Percentiles rank a stretch among this genome's conserved stretches.
phyloP scores from a whole-genome alignment of 192 early-diverging fungal species.

The Thoreauomyces humboldtii region DNA sequence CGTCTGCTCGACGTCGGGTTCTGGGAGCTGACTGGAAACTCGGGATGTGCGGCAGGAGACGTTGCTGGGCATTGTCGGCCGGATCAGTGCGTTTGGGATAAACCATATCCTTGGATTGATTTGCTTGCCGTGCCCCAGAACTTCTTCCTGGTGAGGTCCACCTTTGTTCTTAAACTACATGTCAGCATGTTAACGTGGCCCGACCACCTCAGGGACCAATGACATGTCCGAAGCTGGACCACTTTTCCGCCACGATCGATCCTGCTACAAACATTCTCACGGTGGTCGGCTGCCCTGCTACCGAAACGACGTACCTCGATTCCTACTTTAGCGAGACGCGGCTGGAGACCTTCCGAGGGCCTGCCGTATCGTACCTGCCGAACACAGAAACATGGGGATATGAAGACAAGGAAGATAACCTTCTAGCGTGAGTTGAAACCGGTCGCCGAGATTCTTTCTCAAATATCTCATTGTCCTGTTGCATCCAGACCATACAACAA shows the following conservation, averaged over 20 bases:
- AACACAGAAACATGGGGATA: neutral
- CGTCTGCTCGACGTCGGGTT: slow-evolving; percentile 1
- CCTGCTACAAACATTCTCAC: neutral
- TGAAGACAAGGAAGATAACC: neutral
- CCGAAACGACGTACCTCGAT: neutral
- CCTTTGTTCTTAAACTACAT: no score
- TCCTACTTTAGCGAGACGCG: slow-evolving; percentile 5
- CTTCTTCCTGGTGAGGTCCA: slow-evolving; percentile 9
- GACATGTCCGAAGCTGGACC: neutral
- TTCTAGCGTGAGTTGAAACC: neutral
- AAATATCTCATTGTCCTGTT: no score
- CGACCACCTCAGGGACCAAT: no score
- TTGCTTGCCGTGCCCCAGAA: slow-evolving; percentile 2
- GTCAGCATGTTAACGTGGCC: no score
- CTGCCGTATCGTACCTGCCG: slow-evolving; percentile 5
- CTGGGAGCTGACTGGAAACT: neutral
- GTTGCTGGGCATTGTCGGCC: neutral
- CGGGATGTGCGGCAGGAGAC: neutral
- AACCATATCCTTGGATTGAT: neutral
- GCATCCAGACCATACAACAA: slow-evolving; percentile 6
- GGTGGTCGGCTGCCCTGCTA: neutral
- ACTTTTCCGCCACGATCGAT: neutral
- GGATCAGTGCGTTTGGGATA: slow-evolving; percentile 6
- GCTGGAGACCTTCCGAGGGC: neutral
- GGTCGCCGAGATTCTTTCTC: no score